phyloP scores from a whole-genome alignment of 805 yeast species.

The Saturnispora halmiae region DNA sequence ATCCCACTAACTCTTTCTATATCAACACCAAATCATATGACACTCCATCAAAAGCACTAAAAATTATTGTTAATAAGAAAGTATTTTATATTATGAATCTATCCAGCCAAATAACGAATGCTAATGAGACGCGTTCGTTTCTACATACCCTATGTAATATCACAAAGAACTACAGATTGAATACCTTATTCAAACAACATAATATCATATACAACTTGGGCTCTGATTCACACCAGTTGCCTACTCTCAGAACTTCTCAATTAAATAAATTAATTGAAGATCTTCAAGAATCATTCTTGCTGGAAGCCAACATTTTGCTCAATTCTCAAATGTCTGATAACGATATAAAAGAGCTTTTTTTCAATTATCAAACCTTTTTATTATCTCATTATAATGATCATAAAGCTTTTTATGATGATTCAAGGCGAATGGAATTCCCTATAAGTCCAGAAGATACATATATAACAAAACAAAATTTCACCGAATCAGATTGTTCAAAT shows the following conservation, averaged over 20 bases:
- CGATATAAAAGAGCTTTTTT: constrained; percentile 6
- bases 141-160: neutral
- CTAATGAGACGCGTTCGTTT: constrained; percentile 1
- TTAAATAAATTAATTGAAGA: constrained; percentile 1
- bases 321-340: constrained; percentile 5
- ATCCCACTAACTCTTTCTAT: too few relatives aligned
- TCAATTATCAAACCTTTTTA: constrained; percentile 7
- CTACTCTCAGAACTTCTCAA: neutral
- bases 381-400: neutral
- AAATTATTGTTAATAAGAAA: too few relatives aligned
- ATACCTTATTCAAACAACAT: neutral
- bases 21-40: too few relatives aligned
- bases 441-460: constrained; percentile 2
- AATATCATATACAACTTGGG: neutral
- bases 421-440: neutral
- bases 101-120: neutral
- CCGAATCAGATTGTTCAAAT: neutral
- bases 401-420: constrained; percentile 1
- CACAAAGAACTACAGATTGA: constrained; percentile 5
- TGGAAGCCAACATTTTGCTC: constrained; percentile 9
- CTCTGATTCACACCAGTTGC: neutral
- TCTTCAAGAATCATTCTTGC: constrained; percentile 8
- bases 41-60: too few relatives aligned
- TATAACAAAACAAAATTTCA: neutral
- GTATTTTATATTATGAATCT: too few relatives aligned